Evolutionary conservation across 2,329 filamentous ascomycete species (phyloP).

Genomic region (Zymoseptoria ardabiliae): DNA sequence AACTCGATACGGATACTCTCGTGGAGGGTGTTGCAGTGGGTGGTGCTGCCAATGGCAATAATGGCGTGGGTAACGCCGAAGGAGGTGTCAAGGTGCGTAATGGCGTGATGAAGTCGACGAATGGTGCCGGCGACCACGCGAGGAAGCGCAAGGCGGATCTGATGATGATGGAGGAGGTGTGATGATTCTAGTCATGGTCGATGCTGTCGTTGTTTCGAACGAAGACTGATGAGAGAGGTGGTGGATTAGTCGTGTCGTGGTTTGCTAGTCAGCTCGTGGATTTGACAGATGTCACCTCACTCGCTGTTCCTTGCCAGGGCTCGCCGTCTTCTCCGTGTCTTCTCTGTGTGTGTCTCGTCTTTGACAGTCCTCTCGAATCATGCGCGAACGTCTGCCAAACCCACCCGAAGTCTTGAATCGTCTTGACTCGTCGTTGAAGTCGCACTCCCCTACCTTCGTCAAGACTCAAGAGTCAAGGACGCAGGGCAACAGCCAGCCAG

Average conservation of each 20-base stretch:
- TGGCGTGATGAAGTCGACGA: neutral
- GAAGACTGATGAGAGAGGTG: neutral
- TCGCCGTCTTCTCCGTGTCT: neutral
- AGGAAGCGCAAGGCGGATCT: conserved; percentile 21
- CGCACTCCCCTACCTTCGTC: neutral
- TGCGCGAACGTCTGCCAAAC: no score
- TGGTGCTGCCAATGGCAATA: neutral
- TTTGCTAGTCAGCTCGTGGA: neutral
- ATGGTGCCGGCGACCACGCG: neutral
- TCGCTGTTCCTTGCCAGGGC: neutral
- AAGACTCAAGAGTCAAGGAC: neutral
- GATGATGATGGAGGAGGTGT: conserved; percentile 16
- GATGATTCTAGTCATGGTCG: neutral
- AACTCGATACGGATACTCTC: neutral
- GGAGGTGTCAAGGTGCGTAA: neutral
- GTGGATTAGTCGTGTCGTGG: neutral
- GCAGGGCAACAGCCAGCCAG: neutral
- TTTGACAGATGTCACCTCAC: neutral
- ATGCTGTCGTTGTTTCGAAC: neutral
- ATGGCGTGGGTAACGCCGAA: neutral
- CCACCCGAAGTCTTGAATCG: no score
- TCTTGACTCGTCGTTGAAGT: neutral
- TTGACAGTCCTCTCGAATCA: no score
- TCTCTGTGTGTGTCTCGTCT: no score
- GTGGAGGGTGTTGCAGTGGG: neutral